These are phyloP conservation scores for Candida taoyuanica DNA, from an alignment of 805 yeast genomes.

Conservation along the genomic window DNA sequence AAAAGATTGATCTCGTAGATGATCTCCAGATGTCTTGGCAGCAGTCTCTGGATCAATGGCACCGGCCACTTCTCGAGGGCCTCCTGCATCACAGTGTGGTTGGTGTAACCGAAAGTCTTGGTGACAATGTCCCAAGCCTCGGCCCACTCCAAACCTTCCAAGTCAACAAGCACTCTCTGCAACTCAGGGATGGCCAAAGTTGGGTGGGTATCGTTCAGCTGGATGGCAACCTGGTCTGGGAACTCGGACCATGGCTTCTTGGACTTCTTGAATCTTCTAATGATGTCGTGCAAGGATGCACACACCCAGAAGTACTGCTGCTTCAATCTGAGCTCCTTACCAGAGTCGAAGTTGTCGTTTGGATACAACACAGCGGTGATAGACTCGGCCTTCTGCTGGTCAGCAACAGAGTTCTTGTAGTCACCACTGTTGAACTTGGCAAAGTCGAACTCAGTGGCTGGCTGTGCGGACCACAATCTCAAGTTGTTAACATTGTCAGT, in stretches of 20 bases:
- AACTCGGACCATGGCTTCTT: conserved; percentile 75
- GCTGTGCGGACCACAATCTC: conserved; percentile 86
- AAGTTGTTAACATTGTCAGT: conserved; percentile 82
- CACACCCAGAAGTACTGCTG: conserved; percentile 98
- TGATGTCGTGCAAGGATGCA: conserved; percentile 86
- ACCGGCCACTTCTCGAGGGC: conserved; percentile 97
- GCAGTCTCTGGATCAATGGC: conserved; percentile 65
- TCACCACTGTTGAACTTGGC: conserved; percentile 89
- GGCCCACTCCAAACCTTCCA: conserved; percentile 78
- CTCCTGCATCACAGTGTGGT: conserved; percentile 92
- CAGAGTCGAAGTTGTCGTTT: conserved; percentile 86
- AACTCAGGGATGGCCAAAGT: conserved; percentile 87
- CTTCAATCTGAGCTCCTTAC: conserved; percentile 87
- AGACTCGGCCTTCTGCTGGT: conserved; percentile 86
- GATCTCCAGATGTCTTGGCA: conserved; percentile 90
- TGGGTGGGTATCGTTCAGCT: conserved; percentile 93
- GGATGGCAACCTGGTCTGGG: conserved; percentile 84
- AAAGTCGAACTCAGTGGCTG: conserved; percentile 88
- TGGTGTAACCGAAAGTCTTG: conserved; percentile 82
- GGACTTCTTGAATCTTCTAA: conserved; percentile 81
- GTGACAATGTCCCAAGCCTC: conserved; percentile 83
- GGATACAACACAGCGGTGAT: conserved; percentile 92
- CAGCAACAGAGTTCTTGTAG: conserved; percentile 74
- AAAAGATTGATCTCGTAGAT: conserved; percentile 78
- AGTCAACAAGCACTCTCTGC: conserved; percentile 79